These are phyloP conservation scores for Leccinum ochraceum DNA, from an alignment of 768 basidiomycete genomes.

Conservation along the genomic window DNA sequence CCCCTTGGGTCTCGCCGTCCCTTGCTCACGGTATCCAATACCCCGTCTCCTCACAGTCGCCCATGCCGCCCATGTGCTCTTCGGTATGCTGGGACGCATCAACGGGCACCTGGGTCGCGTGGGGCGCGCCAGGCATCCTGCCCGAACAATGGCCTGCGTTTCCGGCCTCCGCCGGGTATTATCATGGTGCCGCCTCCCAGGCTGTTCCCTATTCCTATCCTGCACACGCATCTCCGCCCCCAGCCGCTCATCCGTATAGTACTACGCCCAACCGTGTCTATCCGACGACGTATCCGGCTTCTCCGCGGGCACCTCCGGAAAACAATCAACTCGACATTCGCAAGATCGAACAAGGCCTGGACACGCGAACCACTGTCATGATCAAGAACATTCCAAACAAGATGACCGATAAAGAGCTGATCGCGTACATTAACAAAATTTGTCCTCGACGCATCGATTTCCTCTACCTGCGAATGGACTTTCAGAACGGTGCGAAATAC, in stretches of 20 bases:
- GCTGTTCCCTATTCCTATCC: slow-evolving; percentile 30
- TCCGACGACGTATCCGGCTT: slow-evolving; percentile 25
- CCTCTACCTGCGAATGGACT: slow-evolving; percentile 86
- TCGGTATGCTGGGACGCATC: slow-evolving; percentile 33
- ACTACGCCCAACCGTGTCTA: slow-evolving; percentile 21
- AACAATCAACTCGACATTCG: slow-evolving; percentile 66
- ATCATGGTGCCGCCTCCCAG: slow-evolving; percentile 26
- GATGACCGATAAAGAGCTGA: slow-evolving; percentile 75
- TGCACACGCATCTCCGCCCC: slow-evolving; percentile 26
- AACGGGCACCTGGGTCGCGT: slow-evolving; percentile 32
- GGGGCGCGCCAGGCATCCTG: slow-evolving; percentile 27
- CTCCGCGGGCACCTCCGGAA: slow-evolving; percentile 35
- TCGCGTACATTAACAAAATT: slow-evolving; percentile 66
- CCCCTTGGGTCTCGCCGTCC: slow-evolving; percentile 30
- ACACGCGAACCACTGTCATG: slow-evolving; percentile 86
- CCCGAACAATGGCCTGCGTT: slow-evolving; percentile 34
- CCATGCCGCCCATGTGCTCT: slow-evolving; percentile 29
- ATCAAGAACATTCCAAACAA: slow-evolving; percentile 94
- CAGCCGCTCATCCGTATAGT: slow-evolving; percentile 21
- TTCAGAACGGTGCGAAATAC: slow-evolving; percentile 62
- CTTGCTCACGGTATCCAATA: slow-evolving; percentile 32
- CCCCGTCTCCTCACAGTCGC: slow-evolving; percentile 29
- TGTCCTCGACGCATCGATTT: slow-evolving; percentile 83
- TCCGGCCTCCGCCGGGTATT: slow-evolving; percentile 28
- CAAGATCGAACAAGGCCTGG: slow-evolving; percentile 73